Base-by-base conservation (phyloP, 441 rosid genomes). In the Brassica hybrid region DNA sequence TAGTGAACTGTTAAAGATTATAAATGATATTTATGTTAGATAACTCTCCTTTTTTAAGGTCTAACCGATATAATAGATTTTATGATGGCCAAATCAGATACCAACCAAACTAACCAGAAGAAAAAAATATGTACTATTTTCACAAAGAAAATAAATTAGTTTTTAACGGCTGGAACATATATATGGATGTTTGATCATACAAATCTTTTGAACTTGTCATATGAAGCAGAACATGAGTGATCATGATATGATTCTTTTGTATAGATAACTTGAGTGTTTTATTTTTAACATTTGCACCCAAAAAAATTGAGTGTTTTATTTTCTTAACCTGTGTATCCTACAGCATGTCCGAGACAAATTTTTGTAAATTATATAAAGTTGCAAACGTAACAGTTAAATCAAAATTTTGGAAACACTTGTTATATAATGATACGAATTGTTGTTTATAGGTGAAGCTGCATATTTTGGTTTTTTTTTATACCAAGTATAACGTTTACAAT, bases 1-100 rank as follows among this genome's bases (percentile, higher is more conserved):
- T 17, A 43, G 73, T 48, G 58, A 60, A 68, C 64, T 72, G 73
- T 73, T 50, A 67, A 56, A 67, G 69, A 78, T 78, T 73, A 17
- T 50, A 11, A 8, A 36, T 25, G 69, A 67, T 66, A 32, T 78
- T 6, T 45, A 21, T 34, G 67, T 19, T 57, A 21, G 13, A 43
- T 2, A 57, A 65, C 23, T 58, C 67, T 65, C 38, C 27, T 13
- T 36, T 10, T 64, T 6, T 61, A n/a, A 11, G 66, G 23, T 65
- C 56, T 65, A 54, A 43, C 60, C 12, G 10, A 67, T 59, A 59
- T 58, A 5, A 57, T 12, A 75, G 5, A 14, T 14, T 56, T 67
- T 30, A 27, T 38, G 58, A 23, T 71, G 66, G 32, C 30, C 50
- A 56, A 70, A 14, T 64, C 41, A 70, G 60, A 36, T 34, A 50